Conservation (phyloP, 2,329 filamentous ascomycete species). For the Colletotrichum tamarilloi region DNA sequence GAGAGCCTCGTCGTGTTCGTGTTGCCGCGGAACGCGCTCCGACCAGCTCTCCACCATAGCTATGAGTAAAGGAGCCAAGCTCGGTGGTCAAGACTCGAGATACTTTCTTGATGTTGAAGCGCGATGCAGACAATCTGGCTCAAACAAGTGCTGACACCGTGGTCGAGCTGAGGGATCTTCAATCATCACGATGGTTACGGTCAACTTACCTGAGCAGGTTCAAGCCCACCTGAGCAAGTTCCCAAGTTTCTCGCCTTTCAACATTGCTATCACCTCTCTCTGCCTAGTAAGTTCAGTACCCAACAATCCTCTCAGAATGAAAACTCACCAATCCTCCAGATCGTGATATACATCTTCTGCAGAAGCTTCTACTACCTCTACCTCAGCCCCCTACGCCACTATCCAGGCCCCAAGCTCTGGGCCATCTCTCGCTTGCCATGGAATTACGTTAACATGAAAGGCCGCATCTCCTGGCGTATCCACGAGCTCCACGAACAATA, state of each 20-base stretch:
- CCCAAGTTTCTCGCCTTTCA: background rate
- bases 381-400: slow-evolving; percentile 41
- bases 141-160: background rate
- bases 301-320: background rate
- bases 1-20: background rate
- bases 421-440: slow-evolving; percentile 18
- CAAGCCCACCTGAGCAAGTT: background rate
- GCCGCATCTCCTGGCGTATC: slow-evolving; percentile 16
- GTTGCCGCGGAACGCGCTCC: background rate
- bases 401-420: slow-evolving; percentile 47
- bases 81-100: too few relatives aligned
- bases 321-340: background rate
- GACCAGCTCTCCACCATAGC: too few relatives aligned
- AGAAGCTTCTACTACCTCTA: slow-evolving; percentile 29
- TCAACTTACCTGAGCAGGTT: background rate
- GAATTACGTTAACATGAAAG: slow-evolving; percentile 18
- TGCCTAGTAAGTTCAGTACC: background rate
- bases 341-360: background rate
- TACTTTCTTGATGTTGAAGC: too few relatives aligned
- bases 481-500: slow-evolving; percentile 41
- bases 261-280: background rate
- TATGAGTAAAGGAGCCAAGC: too few relatives aligned
- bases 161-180: background rate
- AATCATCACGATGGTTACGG: background rate
- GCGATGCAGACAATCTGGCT: too few relatives aligned